Evolutionary conservation across 768 basidiomycete genomes (phyloP), one percentile per base, ranked within the genome.

Genomic region (Hydnomerulius pinastri): DNA sequence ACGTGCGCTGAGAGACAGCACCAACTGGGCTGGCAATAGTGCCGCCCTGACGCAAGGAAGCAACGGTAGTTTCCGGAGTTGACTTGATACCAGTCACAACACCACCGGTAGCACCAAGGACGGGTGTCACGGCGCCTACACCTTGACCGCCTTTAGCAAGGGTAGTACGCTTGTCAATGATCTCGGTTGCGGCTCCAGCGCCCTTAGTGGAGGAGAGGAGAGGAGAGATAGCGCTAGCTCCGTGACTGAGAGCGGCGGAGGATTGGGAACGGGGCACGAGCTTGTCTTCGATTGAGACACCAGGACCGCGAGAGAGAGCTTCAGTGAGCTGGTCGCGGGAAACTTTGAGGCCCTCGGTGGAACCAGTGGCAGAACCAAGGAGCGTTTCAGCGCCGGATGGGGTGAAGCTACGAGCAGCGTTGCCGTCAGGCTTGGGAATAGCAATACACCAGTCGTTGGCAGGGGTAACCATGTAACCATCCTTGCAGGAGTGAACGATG

Each of bases 401-500:
- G 20, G 39, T 27, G 15, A 50, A 10, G 10, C 18, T 23, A 15
- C 51, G 50, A 18, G 46, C 28, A 18, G 2, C 37, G 10, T 21
- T 2, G n/a, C 20, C 18, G 27, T 42, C 20, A 23, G 4, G 6
- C 12, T 53, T 30, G 13, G 23, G 18, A 2, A 18, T 4, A 6
- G 43, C 45, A 25, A 58, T 37, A 32, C 68, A 70, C 4, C 15
- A 23, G 10, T 62, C 46, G 4, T 54, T 21, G 29, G 28, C n/a
- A 2, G 35, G 7, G 24, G 56, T 46, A 13, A 54, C 39, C 3
- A 28, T 20, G 30, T 55, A 70, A 4, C 62, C 67, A 10, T 28
- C 15, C 32, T 46, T 54, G 57, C 71, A 73, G 11, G 46, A 43
- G 13, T 56, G 37, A 20, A 74, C 59, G 23, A 61, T 32, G 55